Conservation (phyloP, 2,329 filamentous ascomycete species). For the Penicillium hordei region DNA sequence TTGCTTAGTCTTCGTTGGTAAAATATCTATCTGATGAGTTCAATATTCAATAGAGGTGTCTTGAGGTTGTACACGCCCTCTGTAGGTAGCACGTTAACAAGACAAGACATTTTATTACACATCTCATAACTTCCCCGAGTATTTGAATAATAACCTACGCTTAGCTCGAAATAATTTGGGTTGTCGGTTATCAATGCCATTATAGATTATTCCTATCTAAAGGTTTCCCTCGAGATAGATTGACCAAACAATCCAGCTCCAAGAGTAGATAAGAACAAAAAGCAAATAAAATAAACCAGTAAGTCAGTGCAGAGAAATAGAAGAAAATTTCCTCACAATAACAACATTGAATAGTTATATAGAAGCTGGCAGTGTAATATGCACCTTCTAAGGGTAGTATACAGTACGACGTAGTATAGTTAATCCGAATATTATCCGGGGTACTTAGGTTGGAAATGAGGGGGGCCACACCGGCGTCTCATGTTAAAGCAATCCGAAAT, state of each 20-base stretch:
- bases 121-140: not conserved
- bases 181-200: not conserved
- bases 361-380: not conserved
- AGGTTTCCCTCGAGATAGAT: not conserved
- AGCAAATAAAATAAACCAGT: not conserved
- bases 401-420: not conserved
- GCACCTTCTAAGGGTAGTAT: not conserved
- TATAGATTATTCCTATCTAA: not conserved
- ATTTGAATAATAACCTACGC: too few relatives aligned
- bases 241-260: not conserved
- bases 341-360: not conserved
- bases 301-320: not conserved
- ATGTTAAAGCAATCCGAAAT: slow-evolving; percentile 12
- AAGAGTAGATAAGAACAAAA: not conserved
- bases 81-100: not conserved
- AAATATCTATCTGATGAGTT: not conserved
- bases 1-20: not conserved
- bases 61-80: not conserved
- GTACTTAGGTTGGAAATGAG: slow-evolving; percentile 2
- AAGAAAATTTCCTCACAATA: not conserved
- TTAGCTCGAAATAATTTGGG: not conserved
- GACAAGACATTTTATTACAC: not conserved
- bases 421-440: slow-evolving; percentile 7
- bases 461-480: slow-evolving; percentile 5
- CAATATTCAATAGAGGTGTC: not conserved